Evolutionary conservation across 805 yeast species (phyloP).

Genomic region (Myxozyma geophila): DNA sequence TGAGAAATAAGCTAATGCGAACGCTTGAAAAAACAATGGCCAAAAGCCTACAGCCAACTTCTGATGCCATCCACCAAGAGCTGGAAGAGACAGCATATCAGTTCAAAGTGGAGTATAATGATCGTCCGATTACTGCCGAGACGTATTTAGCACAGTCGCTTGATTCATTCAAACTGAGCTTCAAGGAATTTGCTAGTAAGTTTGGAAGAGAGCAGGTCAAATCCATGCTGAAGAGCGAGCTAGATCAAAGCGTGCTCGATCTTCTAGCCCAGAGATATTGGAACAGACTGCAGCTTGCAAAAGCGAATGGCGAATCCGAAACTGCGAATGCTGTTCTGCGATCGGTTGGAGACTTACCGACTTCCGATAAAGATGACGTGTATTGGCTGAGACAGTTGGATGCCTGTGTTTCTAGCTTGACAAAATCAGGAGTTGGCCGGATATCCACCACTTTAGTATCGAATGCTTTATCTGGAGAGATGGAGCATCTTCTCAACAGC

Average conservation of each 20-base stretch:
- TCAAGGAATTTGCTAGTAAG: constrained; percentile 81
- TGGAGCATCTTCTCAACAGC: constrained; percentile 69
- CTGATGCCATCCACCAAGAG: constrained; percentile 81
- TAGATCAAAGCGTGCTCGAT: constrained; percentile 89
- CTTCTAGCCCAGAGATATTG: constrained; percentile 88
- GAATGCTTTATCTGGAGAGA: constrained; percentile 75
- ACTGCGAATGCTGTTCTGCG: constrained; percentile 49
- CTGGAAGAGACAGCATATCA: constrained; percentile 90
- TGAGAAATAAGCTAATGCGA: constrained; percentile 79
- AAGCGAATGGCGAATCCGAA: constrained; percentile 25
- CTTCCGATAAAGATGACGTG: constrained; percentile 65
- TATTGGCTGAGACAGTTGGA: constrained; percentile 91
- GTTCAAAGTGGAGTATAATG: constrained; percentile 96
- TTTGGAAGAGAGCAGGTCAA: constrained; percentile 84
- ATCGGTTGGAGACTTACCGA: constrained; percentile 59
- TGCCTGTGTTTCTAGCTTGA: constrained; percentile 76
- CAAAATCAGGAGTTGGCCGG: constrained; percentile 94
- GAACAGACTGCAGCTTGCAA: constrained; percentile 63
- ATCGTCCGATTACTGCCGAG: constrained; percentile 89
- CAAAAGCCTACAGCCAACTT: constrained; percentile 82
- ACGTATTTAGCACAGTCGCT: constrained; percentile 91
- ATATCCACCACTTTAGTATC: constrained; percentile 82
- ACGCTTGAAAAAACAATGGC: constrained; percentile 93
- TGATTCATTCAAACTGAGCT: constrained; percentile 80
- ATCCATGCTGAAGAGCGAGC: constrained; percentile 74